Conservation (phyloP, 2,329 filamentous ascomycete genomes). For the Paecilomyces dactylethromorphus region DNA sequence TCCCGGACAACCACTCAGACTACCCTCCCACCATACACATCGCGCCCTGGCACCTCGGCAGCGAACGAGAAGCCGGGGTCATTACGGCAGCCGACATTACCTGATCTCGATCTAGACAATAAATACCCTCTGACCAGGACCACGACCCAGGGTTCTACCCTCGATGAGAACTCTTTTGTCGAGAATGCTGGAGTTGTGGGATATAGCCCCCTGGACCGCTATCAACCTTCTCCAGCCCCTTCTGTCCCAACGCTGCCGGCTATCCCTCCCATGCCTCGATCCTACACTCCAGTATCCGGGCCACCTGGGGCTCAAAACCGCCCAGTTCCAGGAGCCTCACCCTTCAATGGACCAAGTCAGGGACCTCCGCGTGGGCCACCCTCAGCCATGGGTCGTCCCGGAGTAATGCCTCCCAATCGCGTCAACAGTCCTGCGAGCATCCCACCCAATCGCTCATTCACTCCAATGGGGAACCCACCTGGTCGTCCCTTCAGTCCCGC, state of each 20-base stretch:
- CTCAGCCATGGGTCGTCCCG: constrained; percentile 9
- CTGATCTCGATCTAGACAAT: constrained; percentile 36
- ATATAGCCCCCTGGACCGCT: constrained; percentile 29
- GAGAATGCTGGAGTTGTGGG: constrained; percentile 22
- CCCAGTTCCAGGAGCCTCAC: constrained; percentile 17
- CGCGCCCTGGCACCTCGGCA: constrained; percentile 52
- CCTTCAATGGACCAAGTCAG: constrained; percentile 15
- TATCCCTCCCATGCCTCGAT: constrained; percentile 16
- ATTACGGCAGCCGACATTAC: constrained; percentile 28
- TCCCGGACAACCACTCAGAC: constrained; percentile 48
- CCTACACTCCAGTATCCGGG: constrained; percentile 16
- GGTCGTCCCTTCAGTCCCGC: constrained; percentile 8
- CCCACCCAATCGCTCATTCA: constrained; percentile 4
- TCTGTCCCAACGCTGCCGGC: constrained; percentile 24
- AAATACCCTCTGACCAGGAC: constrained; percentile 35
- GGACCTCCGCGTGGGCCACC: constrained; percentile 8
- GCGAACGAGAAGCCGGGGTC: constrained; percentile 11
- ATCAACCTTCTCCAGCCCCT: constrained; percentile 17
- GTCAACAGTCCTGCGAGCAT: constrained; percentile 5
- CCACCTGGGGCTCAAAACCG: constrained; percentile 18
- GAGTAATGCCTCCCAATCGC: not conserved
- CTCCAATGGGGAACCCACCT: constrained; percentile 6
- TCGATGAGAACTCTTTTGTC: constrained; percentile 47
- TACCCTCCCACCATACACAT: constrained; percentile 36
- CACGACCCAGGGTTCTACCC: constrained; percentile 43